Evolutionary conservation across 2,329 filamentous ascomycete species (phyloP).

Genomic region (Sphaerulina musiva): DNA sequence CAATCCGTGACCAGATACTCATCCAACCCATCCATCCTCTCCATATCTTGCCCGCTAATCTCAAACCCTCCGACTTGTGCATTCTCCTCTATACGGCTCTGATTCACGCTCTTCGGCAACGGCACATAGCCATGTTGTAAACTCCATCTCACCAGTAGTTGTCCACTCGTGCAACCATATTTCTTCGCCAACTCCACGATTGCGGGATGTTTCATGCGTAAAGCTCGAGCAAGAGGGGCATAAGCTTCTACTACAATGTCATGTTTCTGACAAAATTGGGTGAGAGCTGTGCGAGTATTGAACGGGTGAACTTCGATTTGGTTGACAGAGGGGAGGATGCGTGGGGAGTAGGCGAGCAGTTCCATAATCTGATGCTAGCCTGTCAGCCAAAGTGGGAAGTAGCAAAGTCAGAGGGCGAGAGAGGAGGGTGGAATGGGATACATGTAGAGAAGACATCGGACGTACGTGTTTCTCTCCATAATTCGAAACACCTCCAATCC

Average conservation of each 20-base stretch:
- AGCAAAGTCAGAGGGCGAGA: not conserved
- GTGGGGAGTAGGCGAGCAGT: slow-evolving; percentile 56
- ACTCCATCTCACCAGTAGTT: slow-evolving; percentile 72
- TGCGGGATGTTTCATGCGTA: slow-evolving; percentile 61
- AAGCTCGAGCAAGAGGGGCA: slow-evolving; percentile 65
- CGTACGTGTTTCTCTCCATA: slow-evolving; percentile 67
- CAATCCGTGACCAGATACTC: slow-evolving; percentile 60
- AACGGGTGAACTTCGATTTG: slow-evolving; percentile 80
- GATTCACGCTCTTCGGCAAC: slow-evolving; percentile 63
- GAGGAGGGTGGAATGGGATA: too few species aligned
- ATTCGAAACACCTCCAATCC: slow-evolving; percentile 68
- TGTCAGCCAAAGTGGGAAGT: not conserved
- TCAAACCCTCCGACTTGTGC: slow-evolving; percentile 54
- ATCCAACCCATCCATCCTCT: slow-evolving; percentile 57
- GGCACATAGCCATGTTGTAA: slow-evolving; percentile 68
- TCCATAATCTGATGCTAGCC: slow-evolving; percentile 54
- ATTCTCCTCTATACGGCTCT: slow-evolving; percentile 60
- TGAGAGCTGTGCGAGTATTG: slow-evolving; percentile 65
- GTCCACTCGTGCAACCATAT: slow-evolving; percentile 64
- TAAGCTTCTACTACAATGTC: slow-evolving; percentile 71
- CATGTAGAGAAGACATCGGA: slow-evolving; percentile 16
- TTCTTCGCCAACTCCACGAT: slow-evolving; percentile 58
- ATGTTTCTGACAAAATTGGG: slow-evolving; percentile 58
- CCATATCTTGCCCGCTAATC: slow-evolving; percentile 59
- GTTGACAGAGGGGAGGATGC: slow-evolving; percentile 62